Evolutionary conservation across 345 rosid genomes (phyloP).

Genomic region (Lepidium aucheri): DNA sequence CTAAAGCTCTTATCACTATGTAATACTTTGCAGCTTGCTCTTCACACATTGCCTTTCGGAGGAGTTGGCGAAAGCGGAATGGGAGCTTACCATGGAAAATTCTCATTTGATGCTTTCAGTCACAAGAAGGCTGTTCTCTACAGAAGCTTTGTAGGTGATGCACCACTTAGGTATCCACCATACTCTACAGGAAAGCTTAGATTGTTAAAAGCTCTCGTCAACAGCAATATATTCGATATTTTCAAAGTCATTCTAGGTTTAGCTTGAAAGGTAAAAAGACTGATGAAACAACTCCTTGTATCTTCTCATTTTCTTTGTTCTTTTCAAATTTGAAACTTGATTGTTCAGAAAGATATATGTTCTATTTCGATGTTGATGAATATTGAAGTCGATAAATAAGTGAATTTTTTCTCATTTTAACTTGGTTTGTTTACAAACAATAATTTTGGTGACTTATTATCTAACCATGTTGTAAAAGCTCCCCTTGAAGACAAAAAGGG

Average conservation of each 20-base stretch:
- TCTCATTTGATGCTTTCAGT: constrained; percentile 90
- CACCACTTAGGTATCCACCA: constrained; percentile 69
- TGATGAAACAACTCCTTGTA: not conserved
- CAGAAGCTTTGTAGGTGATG: constrained; percentile 56
- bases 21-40: constrained; percentile 49
- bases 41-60: constrained; percentile 72
- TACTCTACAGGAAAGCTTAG: constrained; percentile 55
- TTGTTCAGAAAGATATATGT: not conserved
- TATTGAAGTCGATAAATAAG: constrained; percentile 4
- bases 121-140: constrained; percentile 90
- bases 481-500: not conserved
- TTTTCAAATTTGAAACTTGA: not conserved
- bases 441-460: not conserved
- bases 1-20: not conserved
- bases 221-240: constrained; percentile 36
- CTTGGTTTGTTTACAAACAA: constrained; percentile 19
- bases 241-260: constrained; percentile 51
- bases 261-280: constrained; percentile 20
- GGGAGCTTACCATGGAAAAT: constrained; percentile 91
- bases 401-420: not conserved
- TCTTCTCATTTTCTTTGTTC: not conserved
- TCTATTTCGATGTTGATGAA: constrained; percentile 3
- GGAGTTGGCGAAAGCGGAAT: constrained; percentile 94
- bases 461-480: constrained; percentile 14
- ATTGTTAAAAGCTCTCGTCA: constrained; percentile 52